These are phyloP conservation scores for Boletus barrowsii DNA, from an alignment of 768 basidiomycete species.

Conservation along the genomic window DNA sequence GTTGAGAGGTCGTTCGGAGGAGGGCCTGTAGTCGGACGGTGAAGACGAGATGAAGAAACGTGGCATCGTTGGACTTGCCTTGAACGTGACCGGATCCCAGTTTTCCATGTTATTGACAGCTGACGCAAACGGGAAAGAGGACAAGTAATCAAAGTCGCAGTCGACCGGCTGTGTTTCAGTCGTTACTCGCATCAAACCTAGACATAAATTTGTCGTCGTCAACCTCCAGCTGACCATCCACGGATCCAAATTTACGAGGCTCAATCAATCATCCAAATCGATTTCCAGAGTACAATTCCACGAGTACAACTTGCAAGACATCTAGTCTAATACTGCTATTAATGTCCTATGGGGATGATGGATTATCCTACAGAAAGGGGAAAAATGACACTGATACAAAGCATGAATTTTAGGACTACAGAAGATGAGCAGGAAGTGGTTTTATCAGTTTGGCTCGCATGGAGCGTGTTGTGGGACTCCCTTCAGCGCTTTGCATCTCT, in stretches of 20 bases:
- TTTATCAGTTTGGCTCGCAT: constrained; percentile 16
- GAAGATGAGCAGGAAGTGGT: constrained; percentile 13
- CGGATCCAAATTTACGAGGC: background rate
- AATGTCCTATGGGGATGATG: background rate
- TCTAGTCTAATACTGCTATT: background rate
- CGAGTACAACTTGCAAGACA: background rate
- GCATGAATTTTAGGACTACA: constrained; percentile 16
- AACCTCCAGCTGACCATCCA: no score
- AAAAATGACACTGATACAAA: constrained; percentile 1
- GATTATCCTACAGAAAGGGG: background rate
- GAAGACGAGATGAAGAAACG: background rate
- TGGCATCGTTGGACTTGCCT: constrained; percentile 17
- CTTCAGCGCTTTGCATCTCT: background rate
- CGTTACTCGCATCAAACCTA: background rate
- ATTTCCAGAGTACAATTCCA: background rate
- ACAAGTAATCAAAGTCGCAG: background rate
- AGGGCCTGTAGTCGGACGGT: constrained; percentile 43
- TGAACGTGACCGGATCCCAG: constrained; percentile 32
- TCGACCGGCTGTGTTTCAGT: background rate
- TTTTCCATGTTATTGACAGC: constrained; percentile 23
- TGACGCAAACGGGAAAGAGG: background rate
- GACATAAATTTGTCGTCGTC: background rate
- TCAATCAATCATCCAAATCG: background rate
- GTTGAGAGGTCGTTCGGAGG: constrained; percentile 59
- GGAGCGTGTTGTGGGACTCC: constrained; percentile 2